Evolutionary conservation across 805 yeast genomes (phyloP), one percentile per base, ranked within the genome.

Genomic region (Lachancea cidri): DNA sequence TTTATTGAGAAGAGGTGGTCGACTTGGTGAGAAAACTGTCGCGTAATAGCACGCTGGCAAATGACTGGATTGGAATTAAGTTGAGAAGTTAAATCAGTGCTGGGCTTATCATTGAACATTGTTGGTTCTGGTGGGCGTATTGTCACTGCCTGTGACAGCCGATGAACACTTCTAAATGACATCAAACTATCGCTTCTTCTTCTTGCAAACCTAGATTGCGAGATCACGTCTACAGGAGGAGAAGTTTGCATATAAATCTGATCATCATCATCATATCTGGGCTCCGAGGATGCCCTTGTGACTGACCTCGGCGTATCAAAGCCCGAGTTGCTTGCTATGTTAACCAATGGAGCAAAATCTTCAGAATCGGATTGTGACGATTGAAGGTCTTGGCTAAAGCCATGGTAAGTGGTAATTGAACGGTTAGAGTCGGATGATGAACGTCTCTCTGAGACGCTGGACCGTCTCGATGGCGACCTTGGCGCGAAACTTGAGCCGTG

Each of bases 21-120:
- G 22, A 47, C 22, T 20, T 42, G 47, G 16, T 32, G 39, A 4
- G 53, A 45, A 17, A 44, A 42, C 42, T 50, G 55, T 30, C 47
- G 24, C 22, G 55, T 50, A 16, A 50, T 36, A 9, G 55, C 55
- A 22, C 55, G 50, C 31, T 41, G 47, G 32, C 55, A 50, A 16
- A 48, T 35, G 7, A 39, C 42, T 13, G 47, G 41, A 17, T 35
- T 37, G 14, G 38, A 24, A 17, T 24, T 18, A 15, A 15, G 25
- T 4, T n/a, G 24, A 4, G 17, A 17, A n/a, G 15, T n/a, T 2
- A 22, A 19, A 29, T 13, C 33, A 15, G 31, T 4, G 7, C 19
- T 19, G n/a, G 43, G 38, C n/a, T 29, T 29, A 16, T 15, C 33
- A 15, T 14, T 15, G 33, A 29, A 29, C 14, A 29, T 6, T 14